Conservation (phyloP, 2,329 filamentous ascomycete species). For the Cordyceps cicadae region DNA sequence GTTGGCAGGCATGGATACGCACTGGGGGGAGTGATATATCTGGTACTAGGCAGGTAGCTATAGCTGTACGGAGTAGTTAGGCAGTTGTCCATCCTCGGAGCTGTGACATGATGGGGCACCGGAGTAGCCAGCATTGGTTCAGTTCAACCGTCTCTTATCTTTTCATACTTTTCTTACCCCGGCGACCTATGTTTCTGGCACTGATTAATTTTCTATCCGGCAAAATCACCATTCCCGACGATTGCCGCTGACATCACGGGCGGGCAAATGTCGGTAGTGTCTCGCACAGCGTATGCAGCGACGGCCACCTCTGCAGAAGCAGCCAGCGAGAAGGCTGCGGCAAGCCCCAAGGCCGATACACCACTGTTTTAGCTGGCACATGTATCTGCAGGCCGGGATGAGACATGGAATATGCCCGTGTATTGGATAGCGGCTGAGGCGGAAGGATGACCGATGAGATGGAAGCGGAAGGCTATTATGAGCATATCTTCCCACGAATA, state of each 20-base stretch:
- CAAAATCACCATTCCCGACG: too few relatives aligned
- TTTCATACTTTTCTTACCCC: too few relatives aligned
- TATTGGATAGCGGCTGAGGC: neutral
- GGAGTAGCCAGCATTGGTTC: too few relatives aligned
- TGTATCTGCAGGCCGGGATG: constrained; percentile 4
- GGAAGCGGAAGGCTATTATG: neutral
- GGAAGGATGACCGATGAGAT: neutral
- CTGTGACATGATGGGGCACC: neutral
- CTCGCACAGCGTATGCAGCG: neutral
- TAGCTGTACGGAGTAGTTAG: neutral
- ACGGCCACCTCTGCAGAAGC: neutral
- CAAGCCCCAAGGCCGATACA: neutral
- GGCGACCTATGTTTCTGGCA: too few relatives aligned
- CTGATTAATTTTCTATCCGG: too few relatives aligned
- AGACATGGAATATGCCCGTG: neutral
- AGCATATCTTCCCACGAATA: neutral
- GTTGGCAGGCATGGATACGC: neutral
- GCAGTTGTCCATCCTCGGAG: neutral
- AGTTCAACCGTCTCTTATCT: too few relatives aligned
- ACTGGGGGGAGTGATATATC: neutral
- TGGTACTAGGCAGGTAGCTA: too few relatives aligned
- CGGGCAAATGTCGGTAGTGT: neutral
- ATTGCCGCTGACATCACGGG: neutral
- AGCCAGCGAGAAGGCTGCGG: constrained; percentile 4
- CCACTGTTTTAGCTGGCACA: neutral